A percentile compares a stretch with the other conserved stretches of the same genome.
Conservation (phyloP, 106 monocot genomes). For the Dendrobium huoshanense region DNA sequence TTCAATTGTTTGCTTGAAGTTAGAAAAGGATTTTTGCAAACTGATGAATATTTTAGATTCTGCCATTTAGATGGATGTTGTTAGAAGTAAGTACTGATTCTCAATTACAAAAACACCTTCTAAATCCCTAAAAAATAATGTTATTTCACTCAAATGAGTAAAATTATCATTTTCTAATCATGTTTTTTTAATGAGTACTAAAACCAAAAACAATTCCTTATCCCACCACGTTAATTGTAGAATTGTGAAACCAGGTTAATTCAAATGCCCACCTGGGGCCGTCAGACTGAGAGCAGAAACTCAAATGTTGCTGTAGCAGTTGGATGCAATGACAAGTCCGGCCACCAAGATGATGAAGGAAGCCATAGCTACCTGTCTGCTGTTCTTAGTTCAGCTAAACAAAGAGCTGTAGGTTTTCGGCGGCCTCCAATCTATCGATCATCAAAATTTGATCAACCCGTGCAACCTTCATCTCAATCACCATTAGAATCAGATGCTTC, state of each 20-base stretch:
- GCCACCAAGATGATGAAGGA: slow-evolving; percentile 3
- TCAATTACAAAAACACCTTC: too few relatives aligned
- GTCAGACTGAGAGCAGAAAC: slow-evolving; percentile 12
- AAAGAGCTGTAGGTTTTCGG: slow-evolving; percentile 39
- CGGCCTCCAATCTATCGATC: slow-evolving; percentile 19
- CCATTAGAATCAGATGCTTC: background rate
- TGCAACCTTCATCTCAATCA: background rate
- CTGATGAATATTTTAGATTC: too few relatives aligned
- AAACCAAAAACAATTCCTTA: too few relatives aligned
- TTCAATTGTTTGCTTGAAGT: too few relatives aligned
- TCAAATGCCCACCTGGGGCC: slow-evolving; percentile 28
- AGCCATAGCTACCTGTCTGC: slow-evolving; percentile 34
- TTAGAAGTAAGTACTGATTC: too few relatives aligned
- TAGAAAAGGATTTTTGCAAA: too few relatives aligned
- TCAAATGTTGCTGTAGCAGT: slow-evolving; percentile 4
- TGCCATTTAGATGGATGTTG: too few relatives aligned
- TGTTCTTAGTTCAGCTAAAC: slow-evolving; percentile 56
- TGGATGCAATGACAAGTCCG: background rate
- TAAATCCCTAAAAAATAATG: too few relatives aligned
- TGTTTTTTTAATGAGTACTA: too few relatives aligned
- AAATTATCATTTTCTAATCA: too few relatives aligned
- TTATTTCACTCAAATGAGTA: too few relatives aligned
- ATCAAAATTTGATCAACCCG: background rate
- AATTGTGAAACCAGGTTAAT: slow-evolving; percentile 35
- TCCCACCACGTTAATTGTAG: background rate